Evolutionary conservation across 73 alveolate genomes (phyloP).

Genomic region (Vitrella brassicaformis): DNA sequence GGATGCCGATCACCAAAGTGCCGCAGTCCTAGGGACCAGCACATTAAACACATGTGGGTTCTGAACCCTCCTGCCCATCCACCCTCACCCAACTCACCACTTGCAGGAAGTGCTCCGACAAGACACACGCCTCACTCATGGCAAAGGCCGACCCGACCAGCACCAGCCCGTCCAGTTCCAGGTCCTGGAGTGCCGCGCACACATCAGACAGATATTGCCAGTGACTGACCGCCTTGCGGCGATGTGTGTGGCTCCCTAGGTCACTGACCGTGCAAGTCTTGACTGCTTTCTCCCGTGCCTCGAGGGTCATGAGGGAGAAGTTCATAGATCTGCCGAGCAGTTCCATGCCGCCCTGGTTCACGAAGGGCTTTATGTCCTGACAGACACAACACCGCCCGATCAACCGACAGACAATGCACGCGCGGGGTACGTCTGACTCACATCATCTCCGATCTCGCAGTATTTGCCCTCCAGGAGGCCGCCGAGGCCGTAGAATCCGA

Average conservation of each 20-base stretch:
- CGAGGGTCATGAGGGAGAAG: slow-evolving; percentile 14
- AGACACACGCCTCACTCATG: slow-evolving; percentile 52
- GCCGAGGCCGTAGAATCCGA: background rate
- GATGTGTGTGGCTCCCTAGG: too few relatives aligned
- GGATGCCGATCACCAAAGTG: slow-evolving; percentile 58
- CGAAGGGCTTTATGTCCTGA: background rate
- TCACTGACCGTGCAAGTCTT: too few relatives aligned
- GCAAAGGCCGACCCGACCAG: slow-evolving; percentile 72
- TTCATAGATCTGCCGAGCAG: background rate
- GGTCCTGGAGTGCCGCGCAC: too few relatives aligned
- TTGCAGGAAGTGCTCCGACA: slow-evolving; percentile 51
- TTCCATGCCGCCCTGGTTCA: background rate
- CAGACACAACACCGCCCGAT: background rate
- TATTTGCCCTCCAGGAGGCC: background rate
- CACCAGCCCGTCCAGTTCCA: slow-evolving; percentile 55
- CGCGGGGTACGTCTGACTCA: background rate
- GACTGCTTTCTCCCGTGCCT: slow-evolving; percentile 29
- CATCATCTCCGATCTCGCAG: background rate
- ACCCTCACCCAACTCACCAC: background rate
- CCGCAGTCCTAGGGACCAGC: background rate
- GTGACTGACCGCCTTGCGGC: too few relatives aligned
- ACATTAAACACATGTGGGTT: background rate
- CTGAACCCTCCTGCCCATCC: background rate
- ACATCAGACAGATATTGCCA: too few relatives aligned
- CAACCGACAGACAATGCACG: background rate